These are phyloP conservation scores for Pseudomonodictys pantanalensis DNA, from an alignment of 495 filamentous ascomycete species.

Conservation along the genomic window DNA sequence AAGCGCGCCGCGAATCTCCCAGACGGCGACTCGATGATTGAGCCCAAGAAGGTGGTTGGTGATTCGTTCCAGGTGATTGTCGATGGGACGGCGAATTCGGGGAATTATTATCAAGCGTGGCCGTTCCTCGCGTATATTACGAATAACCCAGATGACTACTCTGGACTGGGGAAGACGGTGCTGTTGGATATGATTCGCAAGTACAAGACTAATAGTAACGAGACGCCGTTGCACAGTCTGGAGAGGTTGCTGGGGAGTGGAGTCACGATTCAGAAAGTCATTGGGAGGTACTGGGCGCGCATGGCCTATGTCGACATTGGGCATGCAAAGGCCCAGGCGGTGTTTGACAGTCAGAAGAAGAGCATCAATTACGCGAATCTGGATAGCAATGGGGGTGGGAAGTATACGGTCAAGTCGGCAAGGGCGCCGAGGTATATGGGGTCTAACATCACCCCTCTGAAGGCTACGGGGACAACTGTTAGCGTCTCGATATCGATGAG, in stretches of 20 bases:
- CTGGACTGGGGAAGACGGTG: slow-evolving; percentile 40
- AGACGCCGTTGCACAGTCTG: slow-evolving; percentile 46
- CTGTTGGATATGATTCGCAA: slow-evolving; percentile 44
- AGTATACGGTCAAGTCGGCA: slow-evolving; percentile 46
- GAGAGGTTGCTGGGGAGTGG: slow-evolving; percentile 37
- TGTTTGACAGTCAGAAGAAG: slow-evolving; percentile 37
- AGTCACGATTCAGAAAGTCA: slow-evolving; percentile 40
- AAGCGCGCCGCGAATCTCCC: slow-evolving; percentile 37
- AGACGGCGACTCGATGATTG: slow-evolving; percentile 42
- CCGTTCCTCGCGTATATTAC: slow-evolving; percentile 46
- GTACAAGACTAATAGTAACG: slow-evolving; percentile 46
- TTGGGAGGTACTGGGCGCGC: slow-evolving; percentile 48
- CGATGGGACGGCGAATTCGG: slow-evolving; percentile 41
- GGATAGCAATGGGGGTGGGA: slow-evolving; percentile 39
- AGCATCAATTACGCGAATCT: slow-evolving; percentile 45
- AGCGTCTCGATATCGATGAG: slow-evolving; percentile 37
- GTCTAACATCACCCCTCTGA: slow-evolving; percentile 47
- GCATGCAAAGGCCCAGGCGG: slow-evolving; percentile 40
- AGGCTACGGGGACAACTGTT: slow-evolving; percentile 34
- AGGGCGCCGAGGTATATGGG: slow-evolving; percentile 48
- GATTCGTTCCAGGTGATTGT: slow-evolving; percentile 48
- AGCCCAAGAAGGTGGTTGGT: slow-evolving; percentile 45
- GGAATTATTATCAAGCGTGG: slow-evolving; percentile 36
- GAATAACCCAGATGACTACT: slow-evolving; percentile 45
- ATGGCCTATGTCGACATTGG: slow-evolving; percentile 51